A percentile compares a stretch with the other conserved stretches of the same genome.
phyloP scores from a whole-genome alignment of 2,329 filamentous ascomycete species.

The Tympanopsis confertula region DNA sequence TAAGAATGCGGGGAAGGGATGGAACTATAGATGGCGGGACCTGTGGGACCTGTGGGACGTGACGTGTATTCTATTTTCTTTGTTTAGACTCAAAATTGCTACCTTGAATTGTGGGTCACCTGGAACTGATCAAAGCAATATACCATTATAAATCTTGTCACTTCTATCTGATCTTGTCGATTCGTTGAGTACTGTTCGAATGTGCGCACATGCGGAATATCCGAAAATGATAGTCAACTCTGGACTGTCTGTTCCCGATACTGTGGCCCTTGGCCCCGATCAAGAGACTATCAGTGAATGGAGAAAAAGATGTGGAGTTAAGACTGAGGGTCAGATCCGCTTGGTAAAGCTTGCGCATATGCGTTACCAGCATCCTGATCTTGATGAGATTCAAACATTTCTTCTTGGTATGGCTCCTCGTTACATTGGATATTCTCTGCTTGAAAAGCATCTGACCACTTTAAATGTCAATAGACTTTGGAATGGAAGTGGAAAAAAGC shows the following conservation, averaged over 20 bases:
- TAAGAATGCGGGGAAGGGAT: too few relatives aligned
- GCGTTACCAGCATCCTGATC: slow-evolving; percentile 39
- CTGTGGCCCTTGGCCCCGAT: not conserved
- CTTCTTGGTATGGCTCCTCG: slow-evolving; percentile 12
- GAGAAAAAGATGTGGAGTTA: slow-evolving; percentile 17
- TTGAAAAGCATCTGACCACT: not conserved
- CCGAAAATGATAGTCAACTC: too few relatives aligned
- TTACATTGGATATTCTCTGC: slow-evolving; percentile 7
- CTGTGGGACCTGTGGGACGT: too few relatives aligned
- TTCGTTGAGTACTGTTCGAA: too few relatives aligned
- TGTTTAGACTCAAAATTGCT: too few relatives aligned
- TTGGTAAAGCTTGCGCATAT: slow-evolving; percentile 35
- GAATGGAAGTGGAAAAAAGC: slow-evolving; percentile 23
- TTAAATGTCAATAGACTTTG: slow-evolving; percentile 20
- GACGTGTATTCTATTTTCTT: too few relatives aligned
- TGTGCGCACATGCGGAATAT: too few relatives aligned
- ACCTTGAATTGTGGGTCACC: too few relatives aligned
- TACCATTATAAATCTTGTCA: too few relatives aligned
- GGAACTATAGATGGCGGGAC: too few relatives aligned
- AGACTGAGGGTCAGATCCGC: slow-evolving; percentile 28
- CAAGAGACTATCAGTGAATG: slow-evolving; percentile 4
- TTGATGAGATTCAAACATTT: slow-evolving; percentile 32
- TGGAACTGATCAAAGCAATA: too few relatives aligned
- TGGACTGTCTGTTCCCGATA: not conserved
- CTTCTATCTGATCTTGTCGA: too few relatives aligned